Evolutionary conservation across 2,329 filamentous ascomycete species (phyloP).

Genomic region (Colletotrichum sp.): DNA sequence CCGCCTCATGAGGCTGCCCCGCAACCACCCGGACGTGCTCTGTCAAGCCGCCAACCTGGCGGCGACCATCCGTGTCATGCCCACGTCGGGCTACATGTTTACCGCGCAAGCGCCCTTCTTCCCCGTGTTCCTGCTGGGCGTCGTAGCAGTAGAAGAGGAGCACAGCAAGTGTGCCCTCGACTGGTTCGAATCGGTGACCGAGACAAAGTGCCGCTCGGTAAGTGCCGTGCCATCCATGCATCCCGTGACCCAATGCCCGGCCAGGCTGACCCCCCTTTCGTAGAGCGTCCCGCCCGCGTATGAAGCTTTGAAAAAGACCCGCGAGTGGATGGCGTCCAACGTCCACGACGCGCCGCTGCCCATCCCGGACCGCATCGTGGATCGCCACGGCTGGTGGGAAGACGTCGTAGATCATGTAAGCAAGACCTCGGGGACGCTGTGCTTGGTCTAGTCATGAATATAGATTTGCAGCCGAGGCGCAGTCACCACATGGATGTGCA

Average conservation of each 20-base stretch:
- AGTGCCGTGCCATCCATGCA: slow-evolving; percentile 25
- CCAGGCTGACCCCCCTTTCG: neutral
- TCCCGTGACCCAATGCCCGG: neutral
- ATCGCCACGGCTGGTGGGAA: slow-evolving; percentile 45
- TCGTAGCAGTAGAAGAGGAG: slow-evolving; percentile 33
- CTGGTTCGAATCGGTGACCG: slow-evolving; percentile 43
- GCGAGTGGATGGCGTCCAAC: slow-evolving; percentile 38
- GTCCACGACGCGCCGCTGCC: slow-evolving; percentile 12
- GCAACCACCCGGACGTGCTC: slow-evolving; percentile 39
- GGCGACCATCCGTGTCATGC: slow-evolving; percentile 43
- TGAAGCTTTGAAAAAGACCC: slow-evolving; percentile 35
- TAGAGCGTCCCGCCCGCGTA: slow-evolving; percentile 47
- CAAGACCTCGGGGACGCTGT: slow-evolving; percentile 39
- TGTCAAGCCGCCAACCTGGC: slow-evolving; percentile 36
- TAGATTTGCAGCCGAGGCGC: neutral
- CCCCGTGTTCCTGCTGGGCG: slow-evolving; percentile 44
- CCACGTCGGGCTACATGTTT: slow-evolving; percentile 43
- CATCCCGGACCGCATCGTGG: slow-evolving; percentile 28
- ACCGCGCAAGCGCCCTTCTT: slow-evolving; percentile 47
- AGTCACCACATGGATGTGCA: neutral
- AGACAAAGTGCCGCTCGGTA: slow-evolving; percentile 43
- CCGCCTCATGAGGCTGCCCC: slow-evolving; percentile 41
- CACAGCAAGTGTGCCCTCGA: slow-evolving; percentile 32
- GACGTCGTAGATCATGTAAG: slow-evolving; percentile 36
- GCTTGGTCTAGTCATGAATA: slow-evolving; percentile 34